These are phyloP conservation scores for Mycena citricolor DNA, from an alignment of 1,284 basidiomycete species.

Conservation along the genomic window DNA sequence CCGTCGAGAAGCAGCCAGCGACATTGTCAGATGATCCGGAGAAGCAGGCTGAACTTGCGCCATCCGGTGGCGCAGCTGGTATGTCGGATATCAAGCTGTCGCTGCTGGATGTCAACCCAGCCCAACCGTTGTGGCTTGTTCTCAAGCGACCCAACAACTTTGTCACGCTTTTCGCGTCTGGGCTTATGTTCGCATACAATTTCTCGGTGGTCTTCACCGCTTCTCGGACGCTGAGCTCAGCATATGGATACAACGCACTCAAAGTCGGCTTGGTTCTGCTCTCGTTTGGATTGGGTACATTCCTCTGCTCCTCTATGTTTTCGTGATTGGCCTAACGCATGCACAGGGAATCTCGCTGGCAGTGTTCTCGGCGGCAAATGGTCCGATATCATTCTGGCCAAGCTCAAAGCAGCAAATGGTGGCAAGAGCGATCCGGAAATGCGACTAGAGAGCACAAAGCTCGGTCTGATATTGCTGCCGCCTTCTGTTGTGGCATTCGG, in stretches of 20 bases:
- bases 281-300: conserved; percentile 67
- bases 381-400: conserved; percentile 65
- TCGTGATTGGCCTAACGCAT: conserved; percentile 5
- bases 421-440: conserved; percentile 74
- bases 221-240: conserved; percentile 60
- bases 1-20: conserved; percentile 16
- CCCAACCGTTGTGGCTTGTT: conserved; percentile 59
- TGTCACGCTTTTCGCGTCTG: conserved; percentile 64
- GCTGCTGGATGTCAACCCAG: conserved; percentile 71
- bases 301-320: background rate
- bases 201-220: conserved; percentile 75
- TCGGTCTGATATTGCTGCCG: conserved; percentile 57
- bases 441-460: conserved; percentile 64
- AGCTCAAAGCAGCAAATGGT: conserved; percentile 57
- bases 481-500: conserved; percentile 67
- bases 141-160: conserved; percentile 67
- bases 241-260: conserved; percentile 71
- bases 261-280: conserved; percentile 77
- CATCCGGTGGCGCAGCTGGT: conserved; percentile 11
- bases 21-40: conserved; percentile 20
- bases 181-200: conserved; percentile 70
- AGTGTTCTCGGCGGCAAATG: conserved; percentile 76
- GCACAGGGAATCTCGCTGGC: conserved; percentile 62
- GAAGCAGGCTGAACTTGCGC: conserved; percentile 11
- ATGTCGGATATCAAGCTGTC: conserved; percentile 52